Evolutionary conservation across 2,329 filamentous ascomycete species (phyloP).

Genomic region (Zymoseptoria passerinii): DNA sequence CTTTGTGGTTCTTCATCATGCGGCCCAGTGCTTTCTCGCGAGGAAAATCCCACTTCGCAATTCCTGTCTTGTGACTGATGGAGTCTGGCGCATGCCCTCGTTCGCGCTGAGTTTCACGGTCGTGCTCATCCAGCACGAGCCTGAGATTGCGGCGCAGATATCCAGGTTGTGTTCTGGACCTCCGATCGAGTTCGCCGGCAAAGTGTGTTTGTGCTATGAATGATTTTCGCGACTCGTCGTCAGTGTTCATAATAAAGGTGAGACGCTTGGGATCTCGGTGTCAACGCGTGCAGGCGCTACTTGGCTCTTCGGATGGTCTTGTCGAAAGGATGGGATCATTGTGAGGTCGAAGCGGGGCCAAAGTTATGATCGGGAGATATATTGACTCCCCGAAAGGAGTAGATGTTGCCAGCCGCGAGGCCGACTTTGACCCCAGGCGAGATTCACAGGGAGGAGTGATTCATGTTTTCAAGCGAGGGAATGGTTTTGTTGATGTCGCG

Average conservation of each 20-base stretch:
- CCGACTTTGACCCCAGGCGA: not conserved
- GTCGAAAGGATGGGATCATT: not conserved
- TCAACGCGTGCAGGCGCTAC: not conserved
- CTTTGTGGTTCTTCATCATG: constrained; percentile 17
- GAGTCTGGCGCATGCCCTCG: constrained; percentile 4
- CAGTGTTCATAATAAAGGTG: not conserved
- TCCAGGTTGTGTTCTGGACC: not conserved
- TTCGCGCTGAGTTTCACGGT: constrained; percentile 8
- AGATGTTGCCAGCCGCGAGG: not conserved
- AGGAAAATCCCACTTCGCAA: constrained; percentile 22
- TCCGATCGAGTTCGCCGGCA: not conserved
- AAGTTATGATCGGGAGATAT: not conserved
- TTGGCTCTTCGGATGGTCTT: not conserved
- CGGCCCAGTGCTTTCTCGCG: constrained; percentile 24
- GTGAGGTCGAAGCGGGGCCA: not conserved
- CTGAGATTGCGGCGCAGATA: constrained; percentile 28
- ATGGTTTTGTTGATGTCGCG: not conserved
- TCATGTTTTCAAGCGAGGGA: not conserved
- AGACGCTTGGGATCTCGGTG: not conserved
- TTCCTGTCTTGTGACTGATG: constrained; percentile 5
- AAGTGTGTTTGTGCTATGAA: not conserved
- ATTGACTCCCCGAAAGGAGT: not conserved
- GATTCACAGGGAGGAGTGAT: not conserved
- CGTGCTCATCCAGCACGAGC: constrained; percentile 23
- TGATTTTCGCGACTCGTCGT: not conserved